Percentiles rank a stretch among this genome's conserved stretches.
These are phyloP conservation scores for Colletotrichum brevisporum DNA, from an alignment of 2,329 filamentous ascomycete species.

Conservation along the genomic window DNA sequence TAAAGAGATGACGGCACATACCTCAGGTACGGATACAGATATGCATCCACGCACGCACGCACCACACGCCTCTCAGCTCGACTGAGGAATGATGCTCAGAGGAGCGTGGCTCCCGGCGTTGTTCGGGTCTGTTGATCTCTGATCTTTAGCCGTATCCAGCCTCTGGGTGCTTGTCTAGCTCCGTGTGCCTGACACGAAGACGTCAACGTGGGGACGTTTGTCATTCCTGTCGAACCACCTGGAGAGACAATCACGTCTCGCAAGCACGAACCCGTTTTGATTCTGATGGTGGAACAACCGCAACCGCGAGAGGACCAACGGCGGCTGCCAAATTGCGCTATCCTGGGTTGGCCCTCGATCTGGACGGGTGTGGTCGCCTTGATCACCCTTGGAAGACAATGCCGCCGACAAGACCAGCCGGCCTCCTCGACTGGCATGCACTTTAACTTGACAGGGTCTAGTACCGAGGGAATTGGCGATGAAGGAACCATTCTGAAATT, in stretches of 20 bases:
- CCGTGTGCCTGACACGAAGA: constrained; percentile 28
- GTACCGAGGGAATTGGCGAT: not conserved
- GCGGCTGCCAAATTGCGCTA: not conserved
- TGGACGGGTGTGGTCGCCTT: not conserved
- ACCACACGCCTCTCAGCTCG: not conserved
- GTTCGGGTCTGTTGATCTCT: constrained; percentile 24
- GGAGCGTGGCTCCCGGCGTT: not conserved
- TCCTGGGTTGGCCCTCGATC: not conserved
- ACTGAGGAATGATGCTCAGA: constrained; percentile 26
- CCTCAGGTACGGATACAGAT: constrained; percentile 8
- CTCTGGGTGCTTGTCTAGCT: constrained; percentile 3
- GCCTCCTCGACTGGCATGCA: constrained; percentile 5
- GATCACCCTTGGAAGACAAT: not conserved
- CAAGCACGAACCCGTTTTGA: constrained; percentile 21
- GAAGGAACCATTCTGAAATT: constrained; percentile 10
- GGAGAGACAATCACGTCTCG: constrained; percentile 11
- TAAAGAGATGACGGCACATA: constrained; percentile 32
- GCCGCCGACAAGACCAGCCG: not conserved
- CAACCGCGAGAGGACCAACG: constrained; percentile 6
- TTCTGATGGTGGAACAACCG: constrained; percentile 7
- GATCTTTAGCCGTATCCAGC: constrained; percentile 27
- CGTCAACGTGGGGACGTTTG: constrained; percentile 34
- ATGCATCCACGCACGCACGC: not conserved
- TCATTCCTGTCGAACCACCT: constrained; percentile 24
- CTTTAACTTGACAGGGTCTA: constrained; percentile 17